Evolutionary conservation across 331 rosid genomes (phyloP).

Genomic region (Quercus lobata): DNA sequence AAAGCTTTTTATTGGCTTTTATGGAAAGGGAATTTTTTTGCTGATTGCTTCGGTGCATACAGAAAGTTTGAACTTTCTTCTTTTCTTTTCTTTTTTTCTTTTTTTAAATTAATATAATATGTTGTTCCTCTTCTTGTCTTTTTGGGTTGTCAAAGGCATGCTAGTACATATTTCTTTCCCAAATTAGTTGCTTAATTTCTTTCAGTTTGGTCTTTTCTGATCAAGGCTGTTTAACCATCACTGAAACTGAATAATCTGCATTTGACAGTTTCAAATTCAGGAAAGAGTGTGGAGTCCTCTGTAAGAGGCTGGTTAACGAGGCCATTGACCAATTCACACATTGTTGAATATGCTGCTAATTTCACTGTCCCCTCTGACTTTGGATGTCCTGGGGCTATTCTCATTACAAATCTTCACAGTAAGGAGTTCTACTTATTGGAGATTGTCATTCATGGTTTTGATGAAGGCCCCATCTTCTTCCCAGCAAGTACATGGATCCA

Average conservation of each 20-base stretch:
- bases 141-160: neutral
- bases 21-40: neutral
- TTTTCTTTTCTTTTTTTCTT: no score
- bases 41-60: no score
- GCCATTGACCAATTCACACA: constrained; percentile 38
- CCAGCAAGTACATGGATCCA: constrained; percentile 92
- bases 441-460: constrained; percentile 70
- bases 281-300: constrained; percentile 46
- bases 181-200: neutral
- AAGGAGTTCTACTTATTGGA: constrained; percentile 77
- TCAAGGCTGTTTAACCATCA: neutral
- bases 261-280: constrained; percentile 57
- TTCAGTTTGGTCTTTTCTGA: neutral
- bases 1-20: neutral
- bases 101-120: neutral
- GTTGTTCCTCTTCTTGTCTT: neutral
- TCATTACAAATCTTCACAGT: constrained; percentile 66
- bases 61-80: neutral
- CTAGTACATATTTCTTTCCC: neutral
- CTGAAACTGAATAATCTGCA: neutral
- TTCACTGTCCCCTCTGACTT: constrained; percentile 58
- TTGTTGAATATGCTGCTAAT: constrained; percentile 66
- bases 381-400: constrained; percentile 79
- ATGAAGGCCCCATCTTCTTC: constrained; percentile 73
- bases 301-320: constrained; percentile 83